Base-by-base conservation (phyloP, 164 flowering plant genomes). In the Warburgia ugandensis region DNA sequence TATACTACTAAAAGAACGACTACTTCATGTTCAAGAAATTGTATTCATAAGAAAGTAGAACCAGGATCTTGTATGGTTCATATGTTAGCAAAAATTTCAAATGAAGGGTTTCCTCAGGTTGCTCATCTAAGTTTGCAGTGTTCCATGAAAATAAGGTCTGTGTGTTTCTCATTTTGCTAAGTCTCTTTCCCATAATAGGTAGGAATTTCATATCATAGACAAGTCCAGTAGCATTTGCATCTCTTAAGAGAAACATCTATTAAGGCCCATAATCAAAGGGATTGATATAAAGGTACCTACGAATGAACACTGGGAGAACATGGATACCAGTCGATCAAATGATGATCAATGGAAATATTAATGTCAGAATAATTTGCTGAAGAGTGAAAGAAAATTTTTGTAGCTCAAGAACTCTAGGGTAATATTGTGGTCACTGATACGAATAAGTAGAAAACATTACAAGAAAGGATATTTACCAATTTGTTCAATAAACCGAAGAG, bases 401-500 rank as follows among this genome's bases (percentile, higher is more conserved):
- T 19, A 26, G 20, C 31, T 27, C 17, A 38, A 38, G 41, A 38
- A 13, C 10, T 14, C 14, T 6, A 7, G 41, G 19, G 41, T 20
- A 38, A 13, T 38, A 16, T 27, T n/a, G 7, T 26, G 33, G 19
- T 13, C 14, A 10, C 19, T 8, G 14, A 7, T 46, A 12, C 40
- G 8, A 36, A 20, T 23, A 33, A 16, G 9, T 28, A n/a, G 16
- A 54, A 32, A 21, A 33, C 12, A 16, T 38, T 12, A 41, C 22
- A 25, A 5, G 26, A 35, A 52, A 41, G 47, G 44, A 59, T 54
- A 54, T 66, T 70, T 61, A 87, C 96, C 96, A 59, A 74, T 53
- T 53, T 80, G 76, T 64, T 87, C 96, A 29, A 84, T 54, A 61
- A 78, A 87, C 45, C 66, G 68, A 33, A 87, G 86, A 25, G 96